A percentile compares a stretch with the other conserved stretches of the same genome.
Evolutionary conservation across 139 green algal species (phyloP).

Genomic region (Chlorella sp.): DNA sequence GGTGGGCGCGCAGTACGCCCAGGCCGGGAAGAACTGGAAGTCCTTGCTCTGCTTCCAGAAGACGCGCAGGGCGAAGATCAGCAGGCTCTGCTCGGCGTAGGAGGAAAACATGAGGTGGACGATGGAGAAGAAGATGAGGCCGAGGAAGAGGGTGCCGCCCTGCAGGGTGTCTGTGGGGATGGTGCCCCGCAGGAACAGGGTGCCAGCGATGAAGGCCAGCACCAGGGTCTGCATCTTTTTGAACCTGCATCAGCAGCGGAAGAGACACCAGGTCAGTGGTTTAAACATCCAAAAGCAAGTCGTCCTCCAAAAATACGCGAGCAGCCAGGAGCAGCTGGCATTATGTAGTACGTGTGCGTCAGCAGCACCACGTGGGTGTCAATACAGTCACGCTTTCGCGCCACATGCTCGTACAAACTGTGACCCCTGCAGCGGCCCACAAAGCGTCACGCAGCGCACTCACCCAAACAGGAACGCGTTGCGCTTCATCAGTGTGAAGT

Average conservation of each 20-base stretch:
- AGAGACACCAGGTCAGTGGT: too few species aligned
- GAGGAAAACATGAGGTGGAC: constrained; percentile 6
- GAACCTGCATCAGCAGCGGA: too few species aligned
- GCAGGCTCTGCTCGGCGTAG: not conserved
- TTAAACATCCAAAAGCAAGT: too few species aligned
- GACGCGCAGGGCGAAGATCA: constrained; percentile 38
- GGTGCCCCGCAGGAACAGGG: constrained; percentile 30
- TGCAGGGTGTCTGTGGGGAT: constrained; percentile 7
- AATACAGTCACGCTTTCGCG: too few species aligned
- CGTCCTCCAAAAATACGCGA: too few species aligned
- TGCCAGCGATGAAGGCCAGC: constrained; percentile 15
- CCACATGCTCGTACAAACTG: too few species aligned
- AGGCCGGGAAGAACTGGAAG: constrained; percentile 58
- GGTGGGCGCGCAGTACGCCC: constrained; percentile 33
- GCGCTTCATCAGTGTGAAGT: constrained; percentile 42
- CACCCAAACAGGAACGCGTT: constrained; percentile 42
- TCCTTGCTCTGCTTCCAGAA: constrained; percentile 76
- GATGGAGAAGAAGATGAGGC: constrained; percentile 11
- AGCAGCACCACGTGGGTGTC: too few species aligned
- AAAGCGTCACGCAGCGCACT: too few species aligned
- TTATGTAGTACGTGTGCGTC: too few species aligned
- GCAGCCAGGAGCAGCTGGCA: too few species aligned
- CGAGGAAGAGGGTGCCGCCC: not conserved
- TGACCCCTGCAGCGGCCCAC: too few species aligned
- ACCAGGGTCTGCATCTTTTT: constrained; percentile 22